Evolutionary conservation across 345 rosid species (phyloP), one percentile per base, ranked within the genome.

Genomic region (Firmiana major): DNA sequence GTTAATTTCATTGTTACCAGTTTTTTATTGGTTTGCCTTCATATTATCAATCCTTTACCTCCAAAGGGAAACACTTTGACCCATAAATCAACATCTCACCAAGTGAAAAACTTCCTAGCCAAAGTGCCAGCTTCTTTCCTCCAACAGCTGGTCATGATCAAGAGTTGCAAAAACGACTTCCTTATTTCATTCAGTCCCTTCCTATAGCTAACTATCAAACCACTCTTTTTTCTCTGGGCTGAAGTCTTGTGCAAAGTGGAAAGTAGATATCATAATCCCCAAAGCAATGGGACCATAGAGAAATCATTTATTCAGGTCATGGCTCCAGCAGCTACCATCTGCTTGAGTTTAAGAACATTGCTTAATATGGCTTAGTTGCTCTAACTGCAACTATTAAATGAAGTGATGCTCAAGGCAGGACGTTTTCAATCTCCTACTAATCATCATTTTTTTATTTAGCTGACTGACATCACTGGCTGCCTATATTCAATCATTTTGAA

Each of bases 371-470:
- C 53, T 76, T 83, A 60, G 74, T 75, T 71, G 40, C 83, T 75
- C 83, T 81, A 62, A 71, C 70, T 55, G 55, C 64, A 77, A 81
- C 77, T 73, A 58, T 73, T 60, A 79, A 1, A 75, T 70, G 69
- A 83, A 83, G 70, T 77, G 60, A 19, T 76, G 21, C 79, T 75
- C 46, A 85, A 83, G 83, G 71, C 75, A 79, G 48, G 80, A 49
- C 66, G 51, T 77, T 81, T 73, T 83, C 83, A 6, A 59, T 55
- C 84, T 78, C 80, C 83, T 59, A 74, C 73, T 65, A 48, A 46
- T 58, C 68, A 80, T 80, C 73, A 65, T 78, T 54, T 66, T 53
- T 71, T 77, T 53, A 42, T n/a, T n/a, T n/a, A n/a, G 10, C 70
- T 57, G 24, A 66, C 21, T 54, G 28, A 38, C 77, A 46, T 77